Base-by-base conservation (phyloP, 345 rosid genomes). In the Eucalyptus tenuipes region DNA sequence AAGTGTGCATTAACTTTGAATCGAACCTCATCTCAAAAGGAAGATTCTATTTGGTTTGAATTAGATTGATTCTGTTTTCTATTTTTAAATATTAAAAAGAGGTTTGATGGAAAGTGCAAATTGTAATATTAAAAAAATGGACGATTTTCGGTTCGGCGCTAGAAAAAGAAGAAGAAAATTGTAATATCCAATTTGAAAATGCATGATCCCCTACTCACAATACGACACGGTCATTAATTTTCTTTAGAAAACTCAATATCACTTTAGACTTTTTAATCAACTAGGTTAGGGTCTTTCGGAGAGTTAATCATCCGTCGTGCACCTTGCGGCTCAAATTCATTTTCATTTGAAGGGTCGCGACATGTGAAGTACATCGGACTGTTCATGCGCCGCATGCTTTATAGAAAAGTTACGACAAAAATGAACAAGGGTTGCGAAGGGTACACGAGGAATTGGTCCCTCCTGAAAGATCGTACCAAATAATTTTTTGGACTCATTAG, bases 11-110 rank as follows among this genome's bases (percentile, higher is more conserved):
- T 1, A 7, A 52, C 2, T 52, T 20, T 52, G 25, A 52, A 52
- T 3, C 0, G 2, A 18, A 52, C 4, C 25, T 52, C 10, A 20
- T 52, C 25, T 7, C 2, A 5, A 52, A 52, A 18, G 0, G 24
- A 18, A 20, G 8, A 18, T 0, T 52, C 0, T 20, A 18, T 18
- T 18, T 0, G 24, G 10, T 18, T 52, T 2, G 24, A 52, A 52
- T 52, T 52, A 9, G 9, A 52, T 52, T 52, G 4, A 3, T 53
- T 55, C 10, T 1, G 2, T 22, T 22, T 53, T 53, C 1, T 53
- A 8, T 53, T 53, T 4, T 22, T 3, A 20, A 50, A 53, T 20
- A 55, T 55, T 22, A 55, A 55, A 22, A 55, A 8, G 3, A 8
- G 5, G 12, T 55, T 55, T 55, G 5, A 3, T 55, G 27, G 2